Conservation (phyloP, 176 grass and related monocot genomes). For the Ensete ventricosum region DNA sequence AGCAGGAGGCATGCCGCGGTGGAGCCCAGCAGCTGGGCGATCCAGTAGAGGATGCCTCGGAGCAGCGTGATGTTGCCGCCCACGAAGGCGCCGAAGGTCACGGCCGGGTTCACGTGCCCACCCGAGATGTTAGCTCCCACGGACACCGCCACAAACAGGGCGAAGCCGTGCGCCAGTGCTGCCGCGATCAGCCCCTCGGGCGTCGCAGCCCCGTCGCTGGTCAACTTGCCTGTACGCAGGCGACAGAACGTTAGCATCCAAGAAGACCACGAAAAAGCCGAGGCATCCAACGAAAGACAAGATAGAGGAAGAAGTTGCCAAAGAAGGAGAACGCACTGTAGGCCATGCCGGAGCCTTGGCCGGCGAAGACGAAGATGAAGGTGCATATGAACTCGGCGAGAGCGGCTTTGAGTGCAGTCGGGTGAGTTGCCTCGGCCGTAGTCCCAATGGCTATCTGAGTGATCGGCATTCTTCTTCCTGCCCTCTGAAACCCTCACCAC, state of each 20-base stretch:
- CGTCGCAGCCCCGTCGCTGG: background rate
- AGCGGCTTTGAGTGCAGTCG: background rate
- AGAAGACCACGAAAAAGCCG: background rate
- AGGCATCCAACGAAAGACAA: background rate
- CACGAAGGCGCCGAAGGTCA: slow-evolving; percentile 30
- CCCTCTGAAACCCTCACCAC: background rate
- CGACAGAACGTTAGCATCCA: too few relatives aligned
- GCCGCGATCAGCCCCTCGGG: slow-evolving; percentile 15
- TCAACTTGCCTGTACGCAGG: slow-evolving; percentile 10
- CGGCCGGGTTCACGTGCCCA: slow-evolving; percentile 30
- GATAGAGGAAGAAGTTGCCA: background rate
- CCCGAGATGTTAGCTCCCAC: slow-evolving; percentile 26
- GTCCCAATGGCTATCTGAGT: background rate
- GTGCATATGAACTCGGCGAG: background rate
- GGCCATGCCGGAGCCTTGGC: slow-evolving; percentile 1
- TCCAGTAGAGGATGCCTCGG: slow-evolving; percentile 21
- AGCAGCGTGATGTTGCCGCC: slow-evolving; percentile 29
- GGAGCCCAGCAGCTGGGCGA: slow-evolving; percentile 27
- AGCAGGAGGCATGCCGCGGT: slow-evolving; percentile 22
- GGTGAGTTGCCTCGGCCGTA: background rate
- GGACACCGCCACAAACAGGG: slow-evolving; percentile 22
- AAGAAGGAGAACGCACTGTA: background rate
- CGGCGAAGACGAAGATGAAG: slow-evolving; percentile 1
- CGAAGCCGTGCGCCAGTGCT: slow-evolving; percentile 24
- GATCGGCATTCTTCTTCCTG: background rate